Percentiles rank a stretch among this genome's conserved stretches.
Conservation (phyloP, 2,329 filamentous ascomycete genomes). For the Claviceps spartinae region DNA sequence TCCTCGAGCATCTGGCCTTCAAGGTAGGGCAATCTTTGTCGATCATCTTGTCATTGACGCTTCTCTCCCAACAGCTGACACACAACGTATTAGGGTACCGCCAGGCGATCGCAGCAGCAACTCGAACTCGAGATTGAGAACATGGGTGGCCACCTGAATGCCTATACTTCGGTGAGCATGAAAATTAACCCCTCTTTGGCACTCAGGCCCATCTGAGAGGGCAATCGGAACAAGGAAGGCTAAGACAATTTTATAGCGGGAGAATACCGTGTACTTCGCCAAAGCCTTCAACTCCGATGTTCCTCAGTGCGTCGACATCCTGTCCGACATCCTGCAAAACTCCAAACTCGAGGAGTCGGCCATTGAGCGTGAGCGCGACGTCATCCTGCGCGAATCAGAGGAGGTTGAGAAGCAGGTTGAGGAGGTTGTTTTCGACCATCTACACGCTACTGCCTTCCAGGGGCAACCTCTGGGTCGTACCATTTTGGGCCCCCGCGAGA, state of each 20-base stretch:
- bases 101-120: slow-evolving; percentile 90
- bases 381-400: slow-evolving; percentile 96
- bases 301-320: slow-evolving; percentile 91
- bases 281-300: slow-evolving; percentile 98
- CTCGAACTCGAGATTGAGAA: slow-evolving; percentile 99
- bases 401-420: slow-evolving; percentile 99
- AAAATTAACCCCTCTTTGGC: background rate
- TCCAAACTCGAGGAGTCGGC: slow-evolving; percentile 89
- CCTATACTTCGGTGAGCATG: slow-evolving; percentile 85
- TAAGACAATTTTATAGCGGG: slow-evolving; percentile 47
- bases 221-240: slow-evolving; percentile 8
- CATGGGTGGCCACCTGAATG: slow-evolving; percentile 98
- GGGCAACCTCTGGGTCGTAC: slow-evolving; percentile 91
- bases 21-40: slow-evolving; percentile 53
- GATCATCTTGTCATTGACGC: background rate
- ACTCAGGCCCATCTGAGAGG: slow-evolving; percentile 11
- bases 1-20: slow-evolving; percentile 98
- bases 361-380: slow-evolving; percentile 95
- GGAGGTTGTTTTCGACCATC: slow-evolving; percentile 98
- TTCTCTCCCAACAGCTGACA: background rate
- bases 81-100: slow-evolving; percentile 53
- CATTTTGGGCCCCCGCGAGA: slow-evolving; percentile 93
- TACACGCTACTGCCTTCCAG: slow-evolving; percentile 97
- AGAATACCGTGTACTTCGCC: slow-evolving; percentile 99
- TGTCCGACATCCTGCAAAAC: slow-evolving; percentile 98